phyloP scores from a whole-genome alignment of 2,329 filamentous ascomycete species.

The Neonectria neomacrospora region DNA sequence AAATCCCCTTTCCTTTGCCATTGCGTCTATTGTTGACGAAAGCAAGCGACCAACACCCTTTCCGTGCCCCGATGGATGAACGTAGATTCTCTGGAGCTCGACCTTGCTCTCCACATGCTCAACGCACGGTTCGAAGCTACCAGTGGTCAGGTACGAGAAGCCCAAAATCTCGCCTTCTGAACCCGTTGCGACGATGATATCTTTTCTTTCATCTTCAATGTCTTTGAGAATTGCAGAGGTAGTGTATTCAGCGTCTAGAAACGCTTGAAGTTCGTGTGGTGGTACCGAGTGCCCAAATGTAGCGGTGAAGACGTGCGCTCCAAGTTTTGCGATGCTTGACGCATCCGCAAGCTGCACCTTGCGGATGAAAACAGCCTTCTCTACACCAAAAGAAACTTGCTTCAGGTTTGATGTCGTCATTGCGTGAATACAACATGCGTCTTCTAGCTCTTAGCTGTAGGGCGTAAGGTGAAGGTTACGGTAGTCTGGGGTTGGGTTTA shows the following conservation, averaged over 20 bases:
- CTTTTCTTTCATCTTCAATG: conserved; percentile 39
- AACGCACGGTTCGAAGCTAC: conserved; percentile 53
- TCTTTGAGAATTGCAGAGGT: conserved; percentile 46
- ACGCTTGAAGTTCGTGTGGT: conserved; percentile 50
- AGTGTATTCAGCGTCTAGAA: conserved; percentile 52
- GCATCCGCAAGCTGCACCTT: conserved; percentile 24
- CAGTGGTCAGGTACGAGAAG: conserved; percentile 54
- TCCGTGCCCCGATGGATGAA: conserved; percentile 50
- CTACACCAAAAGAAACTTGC: not conserved
- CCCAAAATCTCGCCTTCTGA: conserved; percentile 46
- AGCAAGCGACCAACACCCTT: conserved; percentile 52
- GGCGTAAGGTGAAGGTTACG: not conserved
- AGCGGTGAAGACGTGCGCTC: conserved; percentile 49
- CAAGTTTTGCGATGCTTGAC: conserved; percentile 47
- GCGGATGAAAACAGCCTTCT: conserved; percentile 7
- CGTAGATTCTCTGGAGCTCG: conserved; percentile 58
- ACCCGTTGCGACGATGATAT: conserved; percentile 41
- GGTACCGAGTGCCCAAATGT: conserved; percentile 57
- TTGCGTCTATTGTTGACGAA: conserved; percentile 43
- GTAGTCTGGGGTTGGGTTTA: not conserved
- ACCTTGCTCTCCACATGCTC: conserved; percentile 43
- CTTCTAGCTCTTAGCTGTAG: not conserved
- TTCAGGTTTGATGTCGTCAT: not conserved
- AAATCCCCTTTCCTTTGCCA: conserved; percentile 52
- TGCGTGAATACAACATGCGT: not conserved